phyloP scores from a whole-genome alignment of 1,139 yeast genomes.

The Pichiaceae sp. region DNA sequence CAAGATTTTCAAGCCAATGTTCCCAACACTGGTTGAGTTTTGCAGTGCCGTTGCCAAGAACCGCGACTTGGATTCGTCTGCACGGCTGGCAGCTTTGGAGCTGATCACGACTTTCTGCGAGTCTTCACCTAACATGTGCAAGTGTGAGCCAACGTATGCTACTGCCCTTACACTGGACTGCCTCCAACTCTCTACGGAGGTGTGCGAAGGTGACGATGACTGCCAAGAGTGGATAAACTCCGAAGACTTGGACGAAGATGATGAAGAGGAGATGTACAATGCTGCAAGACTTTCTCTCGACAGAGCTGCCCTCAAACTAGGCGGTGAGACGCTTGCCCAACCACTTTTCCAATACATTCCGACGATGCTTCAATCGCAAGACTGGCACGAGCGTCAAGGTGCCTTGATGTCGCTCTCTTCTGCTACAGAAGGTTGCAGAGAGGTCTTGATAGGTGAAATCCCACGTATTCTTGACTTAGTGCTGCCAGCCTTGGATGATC shows the following conservation, averaged over 20 bases:
- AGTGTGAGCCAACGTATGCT: conserved; percentile 65
- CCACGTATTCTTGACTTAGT: conserved; percentile 77
- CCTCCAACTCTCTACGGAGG: conserved; percentile 84
- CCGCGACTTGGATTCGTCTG: conserved; percentile 65
- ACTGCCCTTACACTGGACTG: conserved; percentile 66
- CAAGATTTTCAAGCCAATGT: conserved; percentile 85
- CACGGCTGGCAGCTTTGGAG: conserved; percentile 84
- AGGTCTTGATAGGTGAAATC: conserved; percentile 74
- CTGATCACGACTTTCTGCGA: conserved; percentile 85
- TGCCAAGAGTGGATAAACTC: conserved; percentile 71
- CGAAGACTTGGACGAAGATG: conserved; percentile 59
- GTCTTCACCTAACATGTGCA: conserved; percentile 93
- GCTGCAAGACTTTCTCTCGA: conserved; percentile 94
- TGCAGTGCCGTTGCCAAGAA: conserved; percentile 76
- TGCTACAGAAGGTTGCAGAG: conserved; percentile 96
- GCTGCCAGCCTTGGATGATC: conserved; percentile 71
- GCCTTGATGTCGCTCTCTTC: conserved; percentile 95
- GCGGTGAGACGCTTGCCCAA: conserved; percentile 75
- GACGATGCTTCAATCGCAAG: conserved; percentile 61
- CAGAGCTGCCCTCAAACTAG: conserved; percentile 75
- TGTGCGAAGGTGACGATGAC: conserved; percentile 72
- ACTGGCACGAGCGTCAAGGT: conserved; percentile 96
- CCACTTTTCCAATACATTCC: conserved; percentile 86
- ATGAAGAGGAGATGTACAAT: conserved; percentile 79
- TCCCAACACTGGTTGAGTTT: conserved; percentile 76